Conservation (phyloP, 768 basidiomycete species). For the Leucocoprinus leucothites region DNA sequence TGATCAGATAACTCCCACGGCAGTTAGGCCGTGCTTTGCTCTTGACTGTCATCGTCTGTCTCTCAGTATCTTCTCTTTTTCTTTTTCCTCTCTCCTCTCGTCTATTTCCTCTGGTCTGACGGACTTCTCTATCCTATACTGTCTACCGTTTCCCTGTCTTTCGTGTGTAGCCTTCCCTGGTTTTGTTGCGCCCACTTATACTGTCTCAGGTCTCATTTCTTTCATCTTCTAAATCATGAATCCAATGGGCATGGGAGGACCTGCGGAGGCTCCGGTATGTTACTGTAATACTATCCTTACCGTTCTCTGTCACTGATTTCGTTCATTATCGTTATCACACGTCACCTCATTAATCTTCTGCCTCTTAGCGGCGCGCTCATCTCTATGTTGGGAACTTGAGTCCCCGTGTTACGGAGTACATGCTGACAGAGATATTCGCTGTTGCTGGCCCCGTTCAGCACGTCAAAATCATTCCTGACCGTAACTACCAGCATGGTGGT, state of each 20-base stretch:
- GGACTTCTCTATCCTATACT: constrained; percentile 54
- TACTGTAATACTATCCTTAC: constrained; percentile 25
- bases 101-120: constrained; percentile 53
- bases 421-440: constrained; percentile 97
- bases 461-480: constrained; percentile 99
- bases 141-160: constrained; percentile 50
- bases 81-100: constrained; percentile 43
- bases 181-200: constrained; percentile 7
- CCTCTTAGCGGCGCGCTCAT: constrained; percentile 81
- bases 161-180: constrained; percentile 34
- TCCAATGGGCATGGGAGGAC: constrained; percentile 65
- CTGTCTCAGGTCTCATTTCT: constrained; percentile 45
- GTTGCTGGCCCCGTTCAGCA: constrained; percentile 96
- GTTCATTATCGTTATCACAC: constrained; percentile 19
- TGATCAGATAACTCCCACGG: constrained; percentile 40
- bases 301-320: constrained; percentile 20
- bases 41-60: constrained; percentile 47
- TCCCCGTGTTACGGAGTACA: constrained; percentile 97
- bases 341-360: constrained; percentile 20
- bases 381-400: constrained; percentile 98
- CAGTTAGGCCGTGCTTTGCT: constrained; percentile 32
- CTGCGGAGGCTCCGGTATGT: constrained; percentile 79
- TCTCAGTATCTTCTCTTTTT: constrained; percentile 44
- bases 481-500: constrained; percentile 98
- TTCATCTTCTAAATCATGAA: constrained; percentile 69